Base-by-base conservation (phyloP, 306 rosid genomes). In the Prunus salicina region DNA sequence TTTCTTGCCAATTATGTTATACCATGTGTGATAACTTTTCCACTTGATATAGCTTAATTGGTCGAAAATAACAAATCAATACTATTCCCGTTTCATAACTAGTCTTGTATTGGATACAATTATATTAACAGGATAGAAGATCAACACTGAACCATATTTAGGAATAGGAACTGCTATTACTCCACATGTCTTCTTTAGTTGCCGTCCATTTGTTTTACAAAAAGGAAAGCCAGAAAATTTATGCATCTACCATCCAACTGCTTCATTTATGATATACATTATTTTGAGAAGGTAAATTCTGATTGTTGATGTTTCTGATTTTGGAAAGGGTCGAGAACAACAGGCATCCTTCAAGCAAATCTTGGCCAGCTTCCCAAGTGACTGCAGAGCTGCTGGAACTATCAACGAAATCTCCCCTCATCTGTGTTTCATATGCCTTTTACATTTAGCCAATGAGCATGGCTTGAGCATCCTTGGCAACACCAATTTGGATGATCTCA, bases 371-470 rank as follows among this genome's bases (percentile, higher is more conserved):
- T 89, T 95, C 80, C 97, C 97, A 32, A 67, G 78, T 3, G 93
- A 92, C 50, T 87, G 93, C 89, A 83, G 79, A 46, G 99, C 97
- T 24, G 97, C 93, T 41, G 82, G 82, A 78, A 87, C 85, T 25
- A 77, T 84, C 46, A 72, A 82, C 30, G 97, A 95, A 75, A 89
- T 90, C 77, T 95, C 97, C 62, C 97, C 99, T 55, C 97, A 95
- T 82, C 52, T 92, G 88, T 90, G 99, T 89, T 92, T 95, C 88
- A 95, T 95, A 76, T 95, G 97, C 89, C 80, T 92, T 24, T 77
- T 95, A 79, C 97, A 95, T 89, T 80, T 95, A 77, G 99, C 99
- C 50, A 92, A 90, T 76, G 97, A 95, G 84, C 90, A 95, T 43
- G 99, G 97, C 27, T 75, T 90, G 87, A 87, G 93, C 80, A 85